Percentiles rank a stretch among this genome's conserved stretches.
phyloP scores from a whole-genome alignment of 2,329 filamentous ascomycete species.

The Huntiella abstrusa region DNA sequence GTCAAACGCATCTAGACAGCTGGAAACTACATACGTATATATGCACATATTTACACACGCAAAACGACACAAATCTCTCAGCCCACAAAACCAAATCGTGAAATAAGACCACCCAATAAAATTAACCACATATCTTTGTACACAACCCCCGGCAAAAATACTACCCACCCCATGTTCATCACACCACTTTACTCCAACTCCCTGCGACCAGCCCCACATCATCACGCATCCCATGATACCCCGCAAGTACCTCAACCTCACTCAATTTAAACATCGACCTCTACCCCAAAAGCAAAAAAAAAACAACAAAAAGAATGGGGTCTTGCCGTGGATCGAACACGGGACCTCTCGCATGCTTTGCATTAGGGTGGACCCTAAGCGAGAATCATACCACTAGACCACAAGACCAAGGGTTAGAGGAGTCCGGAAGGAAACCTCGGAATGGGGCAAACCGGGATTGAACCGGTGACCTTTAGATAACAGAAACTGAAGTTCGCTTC shows the following conservation, averaged over 20 bases:
- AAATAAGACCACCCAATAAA: too few species aligned
- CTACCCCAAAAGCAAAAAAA: background rate
- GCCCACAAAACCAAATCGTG: too few species aligned
- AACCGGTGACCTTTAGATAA: conserved; percentile 12
- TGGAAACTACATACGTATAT: too few species aligned
- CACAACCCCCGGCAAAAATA: background rate
- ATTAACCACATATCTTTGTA: too few species aligned
- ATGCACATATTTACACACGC: too few species aligned
- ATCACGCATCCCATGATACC: background rate
- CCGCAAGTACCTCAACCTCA: too few species aligned
- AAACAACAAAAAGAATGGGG: conserved; percentile 4
- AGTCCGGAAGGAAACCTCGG: background rate
- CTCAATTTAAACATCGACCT: background rate
- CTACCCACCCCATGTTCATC: background rate
- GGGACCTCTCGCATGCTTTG: conserved; percentile 14
- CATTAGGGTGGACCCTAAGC: conserved; percentile 36
- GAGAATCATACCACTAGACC: conserved; percentile 55
- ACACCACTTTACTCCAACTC: background rate
- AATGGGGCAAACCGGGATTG: conserved; percentile 12
- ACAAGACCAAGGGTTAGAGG: conserved; percentile 22
- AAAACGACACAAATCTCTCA: too few species aligned
- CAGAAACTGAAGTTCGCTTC: conserved; percentile 10
- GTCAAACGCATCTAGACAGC: too few species aligned
- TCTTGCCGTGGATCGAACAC: conserved; percentile 14
- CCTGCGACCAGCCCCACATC: background rate